These are phyloP conservation scores for Cicer arietinum DNA, from an alignment of 306 rosid species.

Conservation along the genomic window DNA sequence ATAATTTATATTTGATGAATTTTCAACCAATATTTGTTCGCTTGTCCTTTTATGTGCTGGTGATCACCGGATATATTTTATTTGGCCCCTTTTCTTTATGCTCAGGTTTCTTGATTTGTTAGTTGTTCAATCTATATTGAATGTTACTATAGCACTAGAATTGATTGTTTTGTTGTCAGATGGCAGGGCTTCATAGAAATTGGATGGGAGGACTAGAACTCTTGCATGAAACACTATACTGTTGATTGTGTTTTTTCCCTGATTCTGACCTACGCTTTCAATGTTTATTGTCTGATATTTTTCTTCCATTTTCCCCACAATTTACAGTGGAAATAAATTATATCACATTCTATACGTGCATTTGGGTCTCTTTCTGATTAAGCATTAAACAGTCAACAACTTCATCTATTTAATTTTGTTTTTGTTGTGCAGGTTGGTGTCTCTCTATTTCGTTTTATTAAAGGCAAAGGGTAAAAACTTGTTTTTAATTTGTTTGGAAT, in stretches of 20 bases:
- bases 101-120: constrained; percentile 4
- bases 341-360: constrained; percentile 20
- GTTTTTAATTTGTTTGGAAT: constrained; percentile 30
- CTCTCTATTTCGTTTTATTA: constrained; percentile 75
- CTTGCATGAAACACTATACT: constrained; percentile 20
- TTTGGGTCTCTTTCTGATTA: constrained; percentile 35
- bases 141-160: constrained; percentile 2
- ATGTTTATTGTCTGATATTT: neutral
- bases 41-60: constrained; percentile 14
- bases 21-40: constrained; percentile 19
- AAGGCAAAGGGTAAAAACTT: constrained; percentile 75
- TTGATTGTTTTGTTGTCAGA: constrained; percentile 18
- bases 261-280: neutral
- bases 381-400: constrained; percentile 13
- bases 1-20: constrained; percentile 30
- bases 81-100: constrained; percentile 13
- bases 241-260: neutral
- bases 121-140: constrained; percentile 13
- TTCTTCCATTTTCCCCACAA: neutral
- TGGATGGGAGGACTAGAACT: constrained; percentile 17
- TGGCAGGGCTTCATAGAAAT: constrained; percentile 8
- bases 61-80: constrained; percentile 14
- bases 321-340: constrained; percentile 19
- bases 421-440: constrained; percentile 82
- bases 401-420: constrained; percentile 32